Base-by-base conservation (phyloP, 2,329 filamentous ascomycete genomes). In the Phaeophleospora eucalypticola region DNA sequence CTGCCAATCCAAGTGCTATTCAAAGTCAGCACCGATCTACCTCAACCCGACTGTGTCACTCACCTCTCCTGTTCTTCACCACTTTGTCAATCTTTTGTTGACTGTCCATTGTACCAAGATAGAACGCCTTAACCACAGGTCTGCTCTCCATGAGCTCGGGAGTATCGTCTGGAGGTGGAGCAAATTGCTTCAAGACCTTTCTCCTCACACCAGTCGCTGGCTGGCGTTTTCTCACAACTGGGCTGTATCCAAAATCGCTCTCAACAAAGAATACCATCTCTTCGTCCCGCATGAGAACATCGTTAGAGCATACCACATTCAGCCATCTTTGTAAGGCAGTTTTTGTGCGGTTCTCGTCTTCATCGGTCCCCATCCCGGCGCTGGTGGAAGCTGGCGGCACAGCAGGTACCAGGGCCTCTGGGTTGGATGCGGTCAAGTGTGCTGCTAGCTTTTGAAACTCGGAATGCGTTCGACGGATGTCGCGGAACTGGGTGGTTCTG, bases 251-350 rank as follows among this genome's bases (percentile, higher is more conserved):
- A 67, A 96, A 97, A 67, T 98, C 93, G 65, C 89, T 95, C 71
- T 98, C 93, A n/a, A 98, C 89, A 61, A 98, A 98, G 50, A 97
- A 83, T 4, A 96, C 82, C 82, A 97, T 91, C 71, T 98, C 93
- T 53, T 97, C 91, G 65, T 98, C 93, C 52, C 86, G 82, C 76
- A 95, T 95, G 6, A 98, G 79, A 1, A 94, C 83, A 29, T 97
- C 90, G 59, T 93, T 97, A 61, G 81, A 81, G 71, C 93, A 95
- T 16, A 98, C 86, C 49, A 87, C 87, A 68, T 95, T 96, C 60
- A 98, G 78, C 93, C 93, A 98, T 65, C 89, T 79, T 70, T 98
- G 93, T 73, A 98, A 80, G 7, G 88, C 80, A 1, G 83, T 82
- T 71, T 97, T 97, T 52, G 97, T 87, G 12, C 93, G 81, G 17